These are phyloP conservation scores for Curvularia spicifera DNA, from an alignment of 2,329 filamentous ascomycete genomes.

Conservation along the genomic window DNA sequence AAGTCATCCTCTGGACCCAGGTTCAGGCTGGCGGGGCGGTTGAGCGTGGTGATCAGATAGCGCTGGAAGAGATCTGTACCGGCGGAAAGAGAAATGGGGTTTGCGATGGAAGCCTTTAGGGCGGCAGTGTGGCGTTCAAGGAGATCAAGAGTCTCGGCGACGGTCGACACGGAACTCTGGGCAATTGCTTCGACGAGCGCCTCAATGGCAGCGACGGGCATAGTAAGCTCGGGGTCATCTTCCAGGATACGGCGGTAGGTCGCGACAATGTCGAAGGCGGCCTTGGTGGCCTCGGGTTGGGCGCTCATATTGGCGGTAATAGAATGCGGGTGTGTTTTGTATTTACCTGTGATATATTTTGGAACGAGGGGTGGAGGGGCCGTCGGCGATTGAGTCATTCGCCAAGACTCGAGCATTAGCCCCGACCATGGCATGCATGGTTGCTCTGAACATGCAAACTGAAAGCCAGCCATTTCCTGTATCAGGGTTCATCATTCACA, in stretches of 20 bases:
- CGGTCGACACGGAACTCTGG: conserved; percentile 79
- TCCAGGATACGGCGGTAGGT: conserved; percentile 69
- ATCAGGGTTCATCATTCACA: neutral
- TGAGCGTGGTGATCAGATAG: conserved; percentile 80
- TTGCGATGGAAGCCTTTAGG: conserved; percentile 79
- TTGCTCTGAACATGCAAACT: neutral
- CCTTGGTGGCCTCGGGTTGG: conserved; percentile 24
- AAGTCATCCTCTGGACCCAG: conserved; percentile 70
- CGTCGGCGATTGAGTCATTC: conserved; percentile 21
- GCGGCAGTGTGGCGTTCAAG: conserved; percentile 77
- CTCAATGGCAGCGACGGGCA: conserved; percentile 94
- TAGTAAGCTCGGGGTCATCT: conserved; percentile 83
- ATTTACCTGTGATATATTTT: conserved; percentile 13
- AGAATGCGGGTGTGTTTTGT: conserved; percentile 5
- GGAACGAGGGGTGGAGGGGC: conserved; percentile 25
- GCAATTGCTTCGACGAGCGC: conserved; percentile 86
- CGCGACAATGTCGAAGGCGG: conserved; percentile 63
- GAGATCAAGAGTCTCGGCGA: conserved; percentile 90
- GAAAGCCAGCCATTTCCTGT: neutral
- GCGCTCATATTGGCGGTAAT: conserved; percentile 34
- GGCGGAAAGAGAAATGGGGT: conserved; percentile 89
- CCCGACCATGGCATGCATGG: neutral
- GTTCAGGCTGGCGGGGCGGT: conserved; percentile 55
- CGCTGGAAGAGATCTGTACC: conserved; percentile 95
- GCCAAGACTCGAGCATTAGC: conserved; percentile 14